Base-by-base conservation (phyloP, 176 grass and related monocot genomes). In the Triticum monococcum region DNA sequence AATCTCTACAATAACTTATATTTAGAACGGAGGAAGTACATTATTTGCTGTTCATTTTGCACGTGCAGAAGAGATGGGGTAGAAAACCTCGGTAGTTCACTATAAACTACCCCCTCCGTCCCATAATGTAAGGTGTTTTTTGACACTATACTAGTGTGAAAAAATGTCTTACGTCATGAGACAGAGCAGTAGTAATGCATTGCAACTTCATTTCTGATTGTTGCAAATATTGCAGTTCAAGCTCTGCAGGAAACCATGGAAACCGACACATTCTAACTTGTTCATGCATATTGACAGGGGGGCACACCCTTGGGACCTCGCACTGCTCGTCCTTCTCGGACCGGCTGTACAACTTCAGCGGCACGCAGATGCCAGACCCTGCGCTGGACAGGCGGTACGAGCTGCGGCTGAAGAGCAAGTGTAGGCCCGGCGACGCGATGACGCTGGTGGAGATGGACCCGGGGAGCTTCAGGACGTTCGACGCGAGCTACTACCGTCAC, bases 401-500 rank as follows among this genome's bases (percentile, higher is more conserved):
- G 3, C 73, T 60, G 2, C 87, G 87, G 4, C 76, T 98, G 75
- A 91, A 86, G 88, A 81, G 9, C 26, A 93, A 82, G 74, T 98
- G 93, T 83, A 30, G 30, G 23, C 89, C 82, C 12, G 77, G 67
- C 28, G 91, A 98, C 66, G 64, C 36, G 20, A 83, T 63, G 79
- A 89, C 87, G 30, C 87, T 93, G 79, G 91, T 93, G 81, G 95
- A 98, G 87, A 95, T 98, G 52, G 95, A 95, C 86, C 93, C 95
- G 0, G 95, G 95, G 12, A 98, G 95, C 89, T 95, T 91, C 89
- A 3, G 78, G 65, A 95, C 93, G 5, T 98, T 98, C 78, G 93
- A 98, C 83, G 82, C 85, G 3, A 79, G 93, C 79, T 98, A 92
- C 91, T 98, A 91, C 93, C 72, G 80, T 80, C 67, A 64, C 46